These are phyloP conservation scores for Aspergillus amoenus DNA, from an alignment of 2,329 filamentous ascomycete genomes.

Conservation along the genomic window DNA sequence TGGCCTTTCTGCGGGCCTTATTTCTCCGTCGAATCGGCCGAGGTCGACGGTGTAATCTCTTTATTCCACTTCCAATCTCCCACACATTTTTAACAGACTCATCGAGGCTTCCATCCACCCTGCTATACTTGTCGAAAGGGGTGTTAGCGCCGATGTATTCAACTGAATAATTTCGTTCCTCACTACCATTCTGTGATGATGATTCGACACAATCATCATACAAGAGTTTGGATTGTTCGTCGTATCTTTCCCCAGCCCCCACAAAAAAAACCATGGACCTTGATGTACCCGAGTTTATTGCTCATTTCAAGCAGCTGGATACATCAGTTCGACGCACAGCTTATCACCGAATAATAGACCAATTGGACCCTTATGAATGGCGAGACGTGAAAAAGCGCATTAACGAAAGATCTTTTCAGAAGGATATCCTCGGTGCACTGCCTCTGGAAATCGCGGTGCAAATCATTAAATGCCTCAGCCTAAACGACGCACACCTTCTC, in stretches of 20 bases:
- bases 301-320: conserved; percentile 23
- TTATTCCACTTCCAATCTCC: neutral
- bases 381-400: conserved; percentile 27
- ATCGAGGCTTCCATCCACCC: neutral
- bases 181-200: neutral
- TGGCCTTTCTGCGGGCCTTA: neutral
- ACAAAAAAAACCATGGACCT: conserved; percentile 1
- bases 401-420: conserved; percentile 24
- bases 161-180: neutral
- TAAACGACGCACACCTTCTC: conserved; percentile 29
- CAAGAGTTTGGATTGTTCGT: neutral
- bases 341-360: conserved; percentile 27
- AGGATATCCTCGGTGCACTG: conserved; percentile 33
- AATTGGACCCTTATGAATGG: conserved; percentile 31
- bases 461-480: conserved; percentile 26
- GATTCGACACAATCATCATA: neutral
- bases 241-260: neutral
- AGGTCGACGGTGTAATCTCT: neutral
- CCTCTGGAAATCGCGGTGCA: conserved; percentile 34
- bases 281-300: conserved; percentile 15
- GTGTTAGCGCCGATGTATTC: neutral
- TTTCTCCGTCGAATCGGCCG: neutral
- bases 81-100: neutral
- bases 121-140: neutral
- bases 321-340: conserved; percentile 22